Conservation (phyloP, 2,329 filamentous ascomycete species). For the Aschersonia sp. region DNA sequence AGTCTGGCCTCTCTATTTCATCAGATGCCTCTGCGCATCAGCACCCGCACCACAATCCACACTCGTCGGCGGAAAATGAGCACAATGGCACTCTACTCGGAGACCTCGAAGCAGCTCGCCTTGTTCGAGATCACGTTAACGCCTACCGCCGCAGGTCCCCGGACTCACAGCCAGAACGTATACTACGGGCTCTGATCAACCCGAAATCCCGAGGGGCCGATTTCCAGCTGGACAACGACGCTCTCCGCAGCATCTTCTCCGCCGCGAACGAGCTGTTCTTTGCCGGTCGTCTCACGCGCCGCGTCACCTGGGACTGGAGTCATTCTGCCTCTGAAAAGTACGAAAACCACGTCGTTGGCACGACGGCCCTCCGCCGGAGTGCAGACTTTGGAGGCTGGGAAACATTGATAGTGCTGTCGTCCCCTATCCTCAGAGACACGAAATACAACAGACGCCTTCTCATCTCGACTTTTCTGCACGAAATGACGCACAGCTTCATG, state of each 20-base stretch:
- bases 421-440: slow-evolving; percentile 39
- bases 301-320: slow-evolving; percentile 50
- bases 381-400: slow-evolving; percentile 37
- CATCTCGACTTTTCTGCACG: slow-evolving; percentile 51
- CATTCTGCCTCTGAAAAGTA: slow-evolving; percentile 33
- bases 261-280: slow-evolving; percentile 52
- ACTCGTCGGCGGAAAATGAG: slow-evolving; percentile 15
- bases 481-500: slow-evolving; percentile 53
- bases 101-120: slow-evolving; percentile 31
- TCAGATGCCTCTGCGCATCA: slow-evolving; percentile 18
- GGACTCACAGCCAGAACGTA: slow-evolving; percentile 40
- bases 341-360: slow-evolving; percentile 42
- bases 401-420: slow-evolving; percentile 47
- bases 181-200: slow-evolving; percentile 42
- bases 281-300: slow-evolving; percentile 35
- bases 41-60: slow-evolving; percentile 8
- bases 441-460: slow-evolving; percentile 45
- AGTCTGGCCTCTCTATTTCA: slow-evolving; percentile 32
- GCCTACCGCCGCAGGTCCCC: slow-evolving; percentile 27
- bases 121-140: slow-evolving; percentile 33
- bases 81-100: slow-evolving; percentile 9
- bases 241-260: slow-evolving; percentile 42
- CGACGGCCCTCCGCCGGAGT: slow-evolving; percentile 41
- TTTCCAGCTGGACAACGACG: slow-evolving; percentile 41
- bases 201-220: slow-evolving; percentile 29